Base-by-base conservation (phyloP, 2,329 filamentous ascomycete species). In the Pyrenochaeta sp. region DNA sequence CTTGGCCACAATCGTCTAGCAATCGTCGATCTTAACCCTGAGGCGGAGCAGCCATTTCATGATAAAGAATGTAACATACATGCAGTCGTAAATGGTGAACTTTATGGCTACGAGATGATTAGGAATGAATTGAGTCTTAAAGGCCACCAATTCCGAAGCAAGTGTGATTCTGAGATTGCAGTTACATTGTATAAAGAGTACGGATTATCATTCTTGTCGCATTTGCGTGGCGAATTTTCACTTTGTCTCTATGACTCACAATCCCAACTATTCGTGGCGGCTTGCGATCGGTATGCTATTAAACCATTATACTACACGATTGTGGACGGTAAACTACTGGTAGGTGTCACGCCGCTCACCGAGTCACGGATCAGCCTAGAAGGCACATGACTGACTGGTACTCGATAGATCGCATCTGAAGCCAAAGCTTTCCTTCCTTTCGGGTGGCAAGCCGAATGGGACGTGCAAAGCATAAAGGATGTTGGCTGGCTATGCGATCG, bases 41-140 rank as follows among this genome's bases (percentile, higher is more conserved):
- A 64, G 40, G 69, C 58, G 10, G 54, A 61, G n/a, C 71, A 72
- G 24, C 69, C 70, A n/a, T 67, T 73, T 36, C 69, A 71, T 47
- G 61, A 65, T 47, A 27, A 32, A 2, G 56, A 62, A 10, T 25
- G 24, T 4, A 40, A 44, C 5, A 54, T 87, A 19, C 84, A 87
- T 66, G 84, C 84, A 1, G 80, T 87, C n/a, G 83, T 87, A 25
- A 87, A 86, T 56, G 85, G 86, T 28, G 85, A 87, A 68, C 77
- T 88, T n/a, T 88, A 88, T 67, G 83, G 84, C 64, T 77, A 82
- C 56, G 82, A 85, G 48, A 64, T 71, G 10, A 76, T 84, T 12
- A 78, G 83, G 6, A 65, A 77, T 10, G 54, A 65, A n/a, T 57
- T 77, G 1, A 74, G 74, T 48, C 65, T 69, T 9, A 56, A 62